Percentiles rank a stretch among this genome's conserved stretches.
Conservation (phyloP, 176 grass and related monocot species). For the Carex cristatella region DNA sequence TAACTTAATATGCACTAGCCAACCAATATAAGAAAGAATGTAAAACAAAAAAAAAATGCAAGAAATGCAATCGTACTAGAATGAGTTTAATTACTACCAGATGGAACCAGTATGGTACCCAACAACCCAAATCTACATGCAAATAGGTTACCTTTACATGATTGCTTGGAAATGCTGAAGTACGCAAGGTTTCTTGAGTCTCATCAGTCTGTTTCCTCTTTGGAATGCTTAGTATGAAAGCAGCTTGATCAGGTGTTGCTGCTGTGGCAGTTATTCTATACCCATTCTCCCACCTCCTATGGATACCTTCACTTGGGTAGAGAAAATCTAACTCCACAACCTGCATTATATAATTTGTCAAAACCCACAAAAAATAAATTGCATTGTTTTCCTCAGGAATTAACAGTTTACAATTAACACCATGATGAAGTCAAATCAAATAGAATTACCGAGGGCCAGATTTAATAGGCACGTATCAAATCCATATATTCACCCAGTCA, state of each 20-base stretch:
- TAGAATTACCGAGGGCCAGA: not conserved
- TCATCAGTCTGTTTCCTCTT: conserved; percentile 87
- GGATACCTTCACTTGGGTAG: conserved; percentile 96
- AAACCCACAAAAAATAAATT: not conserved
- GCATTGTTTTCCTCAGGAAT: not conserved
- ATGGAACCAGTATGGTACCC: conserved; percentile 2
- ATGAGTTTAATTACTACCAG: not conserved
- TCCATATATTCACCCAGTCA: not conserved
- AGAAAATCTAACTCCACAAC: conserved; percentile 99
- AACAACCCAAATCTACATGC: not conserved
- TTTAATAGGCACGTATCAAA: not conserved
- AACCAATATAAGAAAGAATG: not conserved
- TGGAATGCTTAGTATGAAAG: conserved; percentile 89
- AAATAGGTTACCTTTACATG: conserved; percentile 80
- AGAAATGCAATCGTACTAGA: not conserved
- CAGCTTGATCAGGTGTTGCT: conserved; percentile 90
- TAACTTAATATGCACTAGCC: not conserved
- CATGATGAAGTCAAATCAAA: conserved; percentile 13
- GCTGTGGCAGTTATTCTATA: conserved; percentile 95
- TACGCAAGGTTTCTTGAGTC: conserved; percentile 95
- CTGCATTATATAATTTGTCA: conserved; percentile 29
- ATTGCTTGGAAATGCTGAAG: conserved; percentile 94
- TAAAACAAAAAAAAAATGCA: not conserved
- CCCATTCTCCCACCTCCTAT: conserved; percentile 81
- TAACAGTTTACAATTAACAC: not conserved